A percentile compares a stretch with the other conserved stretches of the same genome.
Evolutionary conservation across 306 rosid species (phyloP).

Genomic region (Albizia julibrissin): DNA sequence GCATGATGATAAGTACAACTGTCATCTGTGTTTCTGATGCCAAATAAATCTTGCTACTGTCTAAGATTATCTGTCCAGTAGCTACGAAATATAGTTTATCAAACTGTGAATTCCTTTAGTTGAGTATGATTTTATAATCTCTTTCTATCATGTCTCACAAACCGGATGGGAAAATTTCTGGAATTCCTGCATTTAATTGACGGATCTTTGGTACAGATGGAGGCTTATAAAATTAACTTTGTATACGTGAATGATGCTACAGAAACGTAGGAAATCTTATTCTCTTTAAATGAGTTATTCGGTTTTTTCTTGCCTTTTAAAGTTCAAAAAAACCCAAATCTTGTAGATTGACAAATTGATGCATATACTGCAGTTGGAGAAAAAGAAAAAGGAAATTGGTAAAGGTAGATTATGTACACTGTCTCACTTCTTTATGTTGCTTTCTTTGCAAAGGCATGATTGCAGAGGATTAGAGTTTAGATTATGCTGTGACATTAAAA

Average conservation of each 20-base stretch:
- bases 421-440: not conserved
- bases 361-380: not conserved
- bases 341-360: not conserved
- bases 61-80: conserved; percentile 11
- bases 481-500: not conserved
- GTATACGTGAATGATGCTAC: not conserved
- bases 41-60: not conserved
- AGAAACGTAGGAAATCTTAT: conserved; percentile 5
- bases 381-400: not conserved
- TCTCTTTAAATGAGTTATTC: not conserved
- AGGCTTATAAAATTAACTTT: conserved; percentile 1
- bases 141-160: conserved; percentile 9
- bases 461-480: not conserved
- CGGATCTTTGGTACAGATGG: conserved; percentile 14
- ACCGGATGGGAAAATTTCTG: not conserved
- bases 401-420: not conserved
- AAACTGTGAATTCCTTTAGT: not conserved
- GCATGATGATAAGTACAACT: not conserved
- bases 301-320: not conserved
- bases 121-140: not conserved
- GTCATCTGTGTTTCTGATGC: conserved; percentile 10
- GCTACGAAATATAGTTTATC: conserved; percentile 9
- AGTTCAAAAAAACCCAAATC: not conserved
- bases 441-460: not conserved
- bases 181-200: not conserved